phyloP scores from a whole-genome alignment of 495 filamentous ascomycete species.

The Bryoglossum gracile region DNA sequence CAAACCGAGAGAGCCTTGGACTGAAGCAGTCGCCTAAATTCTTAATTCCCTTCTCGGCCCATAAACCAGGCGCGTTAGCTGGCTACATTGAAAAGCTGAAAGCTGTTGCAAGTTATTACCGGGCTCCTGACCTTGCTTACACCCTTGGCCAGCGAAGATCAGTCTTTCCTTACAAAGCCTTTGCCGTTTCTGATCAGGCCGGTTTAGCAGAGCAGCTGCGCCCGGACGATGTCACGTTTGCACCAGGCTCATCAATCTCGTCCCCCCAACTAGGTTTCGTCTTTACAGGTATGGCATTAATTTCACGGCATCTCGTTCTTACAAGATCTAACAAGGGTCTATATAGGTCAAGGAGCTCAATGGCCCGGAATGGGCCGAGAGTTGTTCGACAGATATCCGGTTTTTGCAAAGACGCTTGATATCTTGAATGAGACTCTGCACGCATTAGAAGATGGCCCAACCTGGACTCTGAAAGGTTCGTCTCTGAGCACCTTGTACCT shows the following conservation, averaged over 20 bases:
- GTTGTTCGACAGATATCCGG: not conserved
- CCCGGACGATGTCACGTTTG: not conserved
- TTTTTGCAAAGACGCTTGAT: not conserved
- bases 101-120: not conserved
- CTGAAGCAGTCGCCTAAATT: not conserved
- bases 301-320: not conserved
- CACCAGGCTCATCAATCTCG: too few species aligned
- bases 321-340: constrained; percentile 19
- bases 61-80: not conserved
- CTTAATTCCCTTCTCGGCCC: not conserved
- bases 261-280: not conserved
- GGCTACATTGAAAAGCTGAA: not conserved
- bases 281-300: not conserved
- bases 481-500: not conserved
- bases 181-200: not conserved
- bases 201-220: not conserved
- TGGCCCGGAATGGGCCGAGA: not conserved
- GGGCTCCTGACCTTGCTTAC: not conserved
- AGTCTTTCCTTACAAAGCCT: not conserved
- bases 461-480: not conserved
- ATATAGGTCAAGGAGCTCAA: not conserved
- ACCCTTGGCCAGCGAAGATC: not conserved
- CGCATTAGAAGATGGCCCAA: not conserved
- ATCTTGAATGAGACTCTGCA: not conserved
- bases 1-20: too few species aligned